phyloP scores from a whole-genome alignment of 371 early-diverging fungal genomes.

The Rhizopus delemar region DNA sequence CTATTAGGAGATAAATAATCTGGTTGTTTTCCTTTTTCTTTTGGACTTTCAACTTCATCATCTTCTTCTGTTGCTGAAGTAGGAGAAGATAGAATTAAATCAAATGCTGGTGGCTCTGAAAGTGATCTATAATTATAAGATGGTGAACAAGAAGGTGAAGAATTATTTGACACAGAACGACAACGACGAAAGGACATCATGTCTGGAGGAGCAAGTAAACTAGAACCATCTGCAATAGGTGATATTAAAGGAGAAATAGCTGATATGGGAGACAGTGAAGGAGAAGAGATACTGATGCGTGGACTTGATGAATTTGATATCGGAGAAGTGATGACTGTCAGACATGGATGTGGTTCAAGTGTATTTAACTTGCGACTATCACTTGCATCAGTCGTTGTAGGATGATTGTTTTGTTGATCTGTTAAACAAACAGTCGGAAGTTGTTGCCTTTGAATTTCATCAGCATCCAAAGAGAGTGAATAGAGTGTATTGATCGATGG shows the following conservation, averaged over 20 bases:
- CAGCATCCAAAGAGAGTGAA: constrained; percentile 1
- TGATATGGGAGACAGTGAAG: neutral
- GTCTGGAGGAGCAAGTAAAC: constrained; percentile 10
- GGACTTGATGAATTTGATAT: neutral
- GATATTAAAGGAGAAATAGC: constrained; percentile 10
- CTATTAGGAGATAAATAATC: neutral
- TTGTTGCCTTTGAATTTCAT: constrained; percentile 10
- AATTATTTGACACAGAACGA: constrained; percentile 9
- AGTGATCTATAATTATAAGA: constrained; percentile 26
- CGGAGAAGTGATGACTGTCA: neutral
- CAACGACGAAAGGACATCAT: constrained; percentile 9
- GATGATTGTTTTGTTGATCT: neutral
- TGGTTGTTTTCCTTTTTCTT: constrained; percentile 6
- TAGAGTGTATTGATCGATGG: constrained; percentile 21
- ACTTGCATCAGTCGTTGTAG: constrained; percentile 2
- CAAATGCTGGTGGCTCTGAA: constrained; percentile 29
- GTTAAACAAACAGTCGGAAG: neutral
- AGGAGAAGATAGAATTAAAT: constrained; percentile 4
- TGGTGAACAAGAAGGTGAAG: constrained; percentile 19
- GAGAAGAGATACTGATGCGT: neutral
- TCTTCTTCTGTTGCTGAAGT: constrained; percentile 3
- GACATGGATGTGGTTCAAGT: neutral
- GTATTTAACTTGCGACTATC: constrained; percentile 10
- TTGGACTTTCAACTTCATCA: neutral
- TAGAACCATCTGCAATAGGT: constrained; percentile 7